Evolutionary conservation across 2,329 filamentous ascomycete genomes (phyloP).

Genomic region (Rutstroemia sp.): DNA sequence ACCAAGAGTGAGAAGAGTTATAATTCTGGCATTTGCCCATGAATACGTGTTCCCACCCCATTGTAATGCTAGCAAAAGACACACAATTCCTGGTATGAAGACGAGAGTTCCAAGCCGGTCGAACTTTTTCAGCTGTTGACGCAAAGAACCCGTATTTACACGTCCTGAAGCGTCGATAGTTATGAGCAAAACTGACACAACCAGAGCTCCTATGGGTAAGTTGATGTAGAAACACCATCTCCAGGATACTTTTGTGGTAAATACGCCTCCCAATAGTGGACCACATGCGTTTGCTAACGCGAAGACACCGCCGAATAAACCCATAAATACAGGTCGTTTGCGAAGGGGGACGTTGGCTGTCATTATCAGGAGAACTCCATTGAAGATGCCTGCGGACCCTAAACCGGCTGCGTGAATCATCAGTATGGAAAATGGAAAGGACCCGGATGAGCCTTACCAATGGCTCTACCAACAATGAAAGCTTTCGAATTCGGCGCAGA

Average conservation of each 20-base stretch:
- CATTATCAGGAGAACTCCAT: constrained; percentile 24
- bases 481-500: constrained; percentile 28
- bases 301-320: constrained; percentile 40
- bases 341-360: constrained; percentile 11
- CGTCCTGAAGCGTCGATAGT: not conserved
- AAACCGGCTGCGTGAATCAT: constrained; percentile 16
- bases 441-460: constrained; percentile 16
- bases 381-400: constrained; percentile 20
- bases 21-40: constrained; percentile 30
- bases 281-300: constrained; percentile 14
- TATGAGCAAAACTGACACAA: constrained; percentile 2
- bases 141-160: not conserved
- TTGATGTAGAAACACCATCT: constrained; percentile 24
- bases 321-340: constrained; percentile 10
- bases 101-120: constrained; percentile 31
- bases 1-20: constrained; percentile 30
- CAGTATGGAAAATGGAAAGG: not conserved
- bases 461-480: constrained; percentile 31
- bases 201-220: constrained; percentile 2
- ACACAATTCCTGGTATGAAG: constrained; percentile 28
- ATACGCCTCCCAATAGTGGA: constrained; percentile 28
- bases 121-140: constrained; percentile 8
- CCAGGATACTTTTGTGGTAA: constrained; percentile 34
- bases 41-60: constrained; percentile 29
- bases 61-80: constrained; percentile 29